Base-by-base conservation (phyloP, 345 rosid species). In the Gossypium herbaceum region DNA sequence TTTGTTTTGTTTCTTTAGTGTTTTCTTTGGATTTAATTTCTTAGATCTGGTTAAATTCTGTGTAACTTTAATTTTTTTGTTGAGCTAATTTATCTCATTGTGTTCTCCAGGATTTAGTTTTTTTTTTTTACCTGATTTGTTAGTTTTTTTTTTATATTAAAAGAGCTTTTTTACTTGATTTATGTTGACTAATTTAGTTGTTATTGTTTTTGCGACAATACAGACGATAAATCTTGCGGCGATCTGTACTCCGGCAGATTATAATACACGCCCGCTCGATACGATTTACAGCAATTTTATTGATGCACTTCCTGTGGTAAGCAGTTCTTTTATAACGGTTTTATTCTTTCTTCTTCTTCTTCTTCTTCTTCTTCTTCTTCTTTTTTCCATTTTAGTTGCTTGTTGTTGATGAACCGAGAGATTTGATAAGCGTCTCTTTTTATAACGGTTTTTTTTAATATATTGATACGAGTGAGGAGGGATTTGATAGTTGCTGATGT, bases 191-290 rank as follows among this genome's bases (percentile, higher is more conserved):
- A 67, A 73, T 61, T 44, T 47, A 4, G 45, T 71, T 71, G 61
- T 66, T 78, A 52, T 39, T 62, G 13, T 66, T 67, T 29, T 72
- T 15, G 69, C 22, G 54, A 80, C 1, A 34, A 54, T 73, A 65
- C 80, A 95, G 99, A 88, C 86, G 10, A 87, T 95, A 61, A 95
- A 95, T 82, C 97, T 95, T 19, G 99, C 99, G 10, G 99, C 99
- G 79, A 95, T 95, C 85, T 95, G 99, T 80, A 95, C 99, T 57
- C 99, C 99, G 19, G 99, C 99, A 20, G 99, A 95, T 82, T 95
- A 95, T 82, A 95, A 95, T 80, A 95, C 99, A 58, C 98, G 99
- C 71, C 98, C 99, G 8, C 88, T 95, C 73, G 99, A 95, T 72
- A 95, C 99, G 19, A 95, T 93, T 80, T 95, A 90, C 88, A 95